Base-by-base conservation (phyloP, 2,329 filamentous ascomycete genomes). In the Penicillium sp. region DNA sequence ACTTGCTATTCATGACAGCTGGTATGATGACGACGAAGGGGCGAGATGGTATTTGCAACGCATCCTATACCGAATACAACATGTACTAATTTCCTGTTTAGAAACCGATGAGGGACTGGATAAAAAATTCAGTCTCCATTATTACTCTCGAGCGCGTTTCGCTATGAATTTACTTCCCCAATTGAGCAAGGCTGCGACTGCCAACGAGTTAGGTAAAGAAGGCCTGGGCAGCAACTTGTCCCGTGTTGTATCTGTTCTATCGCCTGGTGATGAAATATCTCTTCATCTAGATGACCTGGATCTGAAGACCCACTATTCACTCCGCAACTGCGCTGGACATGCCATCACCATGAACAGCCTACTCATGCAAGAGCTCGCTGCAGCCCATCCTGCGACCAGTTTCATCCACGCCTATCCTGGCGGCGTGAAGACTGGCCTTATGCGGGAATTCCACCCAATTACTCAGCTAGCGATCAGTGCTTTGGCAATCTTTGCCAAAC, bases 341-440 rank as follows among this genome's bases (percentile, higher is more conserved):
- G 55, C 62, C 5, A 59, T 58, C 44, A 61, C 60, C 26, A 63
- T 65, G 58, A 60, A 57, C 4, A 51, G 57, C 16, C 48, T 65
- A 42, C 57, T 57, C 52, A 47, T 72, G 58, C 60, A 61, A 33
- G 75, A 80, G 16, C 68, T 86, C 3, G 78, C 82, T 0, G 68
- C 70, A 3, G 65, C 74, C 11, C 76, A 82, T 26, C 80, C 81
- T 0, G 71, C 72, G 2, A 78, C 78, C 0, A 76, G 75, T 1
- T 84, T 84, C 66, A 64, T 81, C 19, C 83, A 85, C 54, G 72
- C 76, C 3, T 81, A 74, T 54, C 80, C 81, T 0, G 77, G 79
- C 3, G 68, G 75, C 16, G 81, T 84, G 39, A 60, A 59, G 26
- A 64, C 59, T 6, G 58, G 57, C 16, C 19, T 62, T 14, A 35